Base-by-base conservation (phyloP, 805 yeast species). In the Clavispora asparagi region DNA sequence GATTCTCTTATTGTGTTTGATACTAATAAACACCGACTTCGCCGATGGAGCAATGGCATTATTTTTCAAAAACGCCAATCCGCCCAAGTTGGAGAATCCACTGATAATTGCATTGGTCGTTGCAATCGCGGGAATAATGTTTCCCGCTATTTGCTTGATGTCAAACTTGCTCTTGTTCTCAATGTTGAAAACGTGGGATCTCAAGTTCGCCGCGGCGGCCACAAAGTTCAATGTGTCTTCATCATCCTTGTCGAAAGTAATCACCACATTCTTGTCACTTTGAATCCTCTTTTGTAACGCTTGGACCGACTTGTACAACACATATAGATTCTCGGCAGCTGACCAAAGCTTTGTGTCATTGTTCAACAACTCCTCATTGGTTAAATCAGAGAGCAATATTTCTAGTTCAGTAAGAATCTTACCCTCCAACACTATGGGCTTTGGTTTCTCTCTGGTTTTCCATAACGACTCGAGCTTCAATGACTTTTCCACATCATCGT, bases 51-150 rank as follows among this genome's bases (percentile, higher is more conserved):
- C 63, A 9, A 31, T 16, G 0, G 44, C 35, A 5, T 46, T 45
- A 27, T 63, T 53, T 1, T 58, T 56, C 53, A 68, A 85, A 57
- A 44, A 80, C 62, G 61, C 78, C 40, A 90, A 66, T 0, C 95
- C 85, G 33, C 84, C 80, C 35, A 92, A 62, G 3, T 90, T 83
- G 13, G 94, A 85, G 54, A 89, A 77, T 0, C 99, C 99, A 0
- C 97, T 90, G 55, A 94, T 83, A 12, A 94, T 84, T 1, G 99
- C 98, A 63, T 94, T 94, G 4, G 97, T 92, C 1, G 99, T 94
- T 6, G 99, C 98, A 55, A 95, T 91, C 0, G 99, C 99, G 0
- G 99, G 99, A 36, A 94, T 94, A 57, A 94, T 94, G 64, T 92
- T 94, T 6, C 99, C 99, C 0, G 99, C 99, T 52, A 92, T 90